Evolutionary conservation across 2,329 filamentous ascomycete species (phyloP).

Genomic region (Capronia coronata): DNA sequence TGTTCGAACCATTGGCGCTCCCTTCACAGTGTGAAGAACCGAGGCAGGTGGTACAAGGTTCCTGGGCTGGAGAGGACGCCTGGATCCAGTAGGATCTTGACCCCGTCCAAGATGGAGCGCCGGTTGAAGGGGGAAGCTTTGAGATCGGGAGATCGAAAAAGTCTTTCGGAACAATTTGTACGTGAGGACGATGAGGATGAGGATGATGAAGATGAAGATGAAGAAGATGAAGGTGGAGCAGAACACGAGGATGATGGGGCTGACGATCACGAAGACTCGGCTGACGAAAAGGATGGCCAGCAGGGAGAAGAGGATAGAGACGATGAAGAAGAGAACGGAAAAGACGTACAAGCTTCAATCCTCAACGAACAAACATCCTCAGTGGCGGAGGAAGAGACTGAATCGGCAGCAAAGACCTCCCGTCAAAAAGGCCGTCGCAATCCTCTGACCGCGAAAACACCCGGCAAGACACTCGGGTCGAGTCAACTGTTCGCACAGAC

Average conservation of each 20-base stretch:
- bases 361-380: neutral
- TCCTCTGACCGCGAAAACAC: conserved; percentile 8
- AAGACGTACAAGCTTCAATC: no score
- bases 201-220: conserved; percentile 8
- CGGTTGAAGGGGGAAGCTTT: conserved; percentile 8
- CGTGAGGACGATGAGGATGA: conserved; percentile 20
- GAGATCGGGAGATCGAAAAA: conserved; percentile 1
- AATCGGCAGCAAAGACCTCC: conserved; percentile 16
- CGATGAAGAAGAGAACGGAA: conserved; percentile 2
- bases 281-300: neutral
- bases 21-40: conserved; percentile 17
- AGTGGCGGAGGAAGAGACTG: neutral
- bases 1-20: conserved; percentile 28
- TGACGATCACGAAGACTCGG: neutral
- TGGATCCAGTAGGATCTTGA: conserved; percentile 11
- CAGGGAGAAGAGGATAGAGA: neutral
- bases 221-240: conserved; percentile 9
- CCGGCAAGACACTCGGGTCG: conserved; percentile 12
- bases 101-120: conserved; percentile 24
- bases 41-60: conserved; percentile 18
- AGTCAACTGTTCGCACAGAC: conserved; percentile 23
- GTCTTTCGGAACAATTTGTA: conserved; percentile 11
- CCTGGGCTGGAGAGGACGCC: conserved; percentile 16
- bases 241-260: neutral
- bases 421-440: neutral